Conservation (phyloP, 2,329 filamentous ascomycete genomes). For the Amesomyces nigricolor region DNA sequence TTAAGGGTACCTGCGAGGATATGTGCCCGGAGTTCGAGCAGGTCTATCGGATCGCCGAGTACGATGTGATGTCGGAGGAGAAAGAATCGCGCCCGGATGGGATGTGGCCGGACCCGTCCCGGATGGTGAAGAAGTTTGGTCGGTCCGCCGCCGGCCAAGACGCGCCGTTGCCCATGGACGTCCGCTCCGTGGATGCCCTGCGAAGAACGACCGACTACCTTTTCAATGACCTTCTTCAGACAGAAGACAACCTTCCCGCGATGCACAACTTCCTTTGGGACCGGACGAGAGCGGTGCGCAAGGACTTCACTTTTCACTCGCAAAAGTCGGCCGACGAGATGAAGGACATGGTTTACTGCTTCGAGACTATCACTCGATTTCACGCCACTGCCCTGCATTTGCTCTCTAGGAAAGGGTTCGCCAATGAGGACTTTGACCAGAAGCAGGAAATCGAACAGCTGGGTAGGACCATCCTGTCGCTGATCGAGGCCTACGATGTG, state of each 20-base stretch:
- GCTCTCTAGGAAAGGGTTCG: constrained; percentile 51
- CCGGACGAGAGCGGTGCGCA: constrained; percentile 59
- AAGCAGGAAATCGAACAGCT: constrained; percentile 65
- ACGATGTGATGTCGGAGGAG: constrained; percentile 52
- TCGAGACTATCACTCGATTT: constrained; percentile 62
- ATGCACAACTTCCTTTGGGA: constrained; percentile 64
- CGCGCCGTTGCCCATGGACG: constrained; percentile 61
- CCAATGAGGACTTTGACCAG: constrained; percentile 56
- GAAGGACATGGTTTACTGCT: constrained; percentile 54
- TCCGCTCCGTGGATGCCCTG: constrained; percentile 55
- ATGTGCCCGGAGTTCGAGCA: constrained; percentile 66
- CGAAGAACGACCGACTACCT: constrained; percentile 58
- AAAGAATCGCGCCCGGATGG: constrained; percentile 40
- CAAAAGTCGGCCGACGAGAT: constrained; percentile 53
- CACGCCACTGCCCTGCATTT: constrained; percentile 61
- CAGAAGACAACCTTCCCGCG: constrained; percentile 48
- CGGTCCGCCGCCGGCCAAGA: constrained; percentile 64
- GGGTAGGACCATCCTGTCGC: constrained; percentile 57
- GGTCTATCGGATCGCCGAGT: constrained; percentile 56
- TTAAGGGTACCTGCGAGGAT: constrained; percentile 62
- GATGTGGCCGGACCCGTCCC: constrained; percentile 42
- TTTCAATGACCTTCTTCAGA: constrained; percentile 51
- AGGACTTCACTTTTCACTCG: constrained; percentile 64
- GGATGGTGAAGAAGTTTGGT: constrained; percentile 63
- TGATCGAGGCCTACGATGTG: constrained; percentile 62